Evolutionary conservation across 208 protist species (phyloP).

Genomic region (Endotrypanum monterogeii): DNA sequence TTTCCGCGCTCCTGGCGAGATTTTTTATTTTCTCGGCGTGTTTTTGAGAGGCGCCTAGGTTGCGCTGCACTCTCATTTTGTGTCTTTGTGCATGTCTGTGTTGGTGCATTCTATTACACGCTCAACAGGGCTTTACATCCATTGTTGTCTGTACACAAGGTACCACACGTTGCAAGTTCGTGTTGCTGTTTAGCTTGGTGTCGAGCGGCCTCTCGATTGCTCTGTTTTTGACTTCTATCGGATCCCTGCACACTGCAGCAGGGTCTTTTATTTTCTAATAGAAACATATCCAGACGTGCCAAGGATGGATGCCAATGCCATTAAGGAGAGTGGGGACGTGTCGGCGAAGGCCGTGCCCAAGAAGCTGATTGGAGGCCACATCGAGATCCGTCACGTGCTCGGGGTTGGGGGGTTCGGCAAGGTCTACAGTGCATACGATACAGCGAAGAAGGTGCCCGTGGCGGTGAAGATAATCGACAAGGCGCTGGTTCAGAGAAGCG

Average conservation of each 20-base stretch:
- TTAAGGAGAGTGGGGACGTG: neutral
- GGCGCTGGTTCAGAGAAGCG: conserved; percentile 59
- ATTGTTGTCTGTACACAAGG: neutral
- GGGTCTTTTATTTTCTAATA: conserved; percentile 1
- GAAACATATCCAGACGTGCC: conserved; percentile 3
- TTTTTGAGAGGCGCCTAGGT: neutral
- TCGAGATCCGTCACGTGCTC: conserved; percentile 83
- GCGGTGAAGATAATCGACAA: conserved; percentile 94
- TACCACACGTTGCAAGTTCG: neutral
- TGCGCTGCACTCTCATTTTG: neutral
- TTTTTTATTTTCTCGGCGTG: neutral
- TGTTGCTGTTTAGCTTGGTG: neutral
- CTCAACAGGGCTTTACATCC: neutral
- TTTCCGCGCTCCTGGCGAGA: no score
- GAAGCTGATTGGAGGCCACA: conserved; percentile 63
- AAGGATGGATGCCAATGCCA: neutral
- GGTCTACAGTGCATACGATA: conserved; percentile 86
- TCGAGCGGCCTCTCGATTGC: neutral
- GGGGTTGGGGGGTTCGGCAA: conserved; percentile 89
- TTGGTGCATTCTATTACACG: neutral
- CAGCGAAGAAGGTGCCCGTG: conserved; percentile 73
- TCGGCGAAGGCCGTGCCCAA: conserved; percentile 1
- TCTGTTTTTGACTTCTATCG: neutral
- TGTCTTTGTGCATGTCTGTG: neutral
- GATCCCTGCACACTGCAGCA: neutral